Base-by-base conservation (phyloP, 2,329 filamentous ascomycete genomes). In the Cladosporium sp. region DNA sequence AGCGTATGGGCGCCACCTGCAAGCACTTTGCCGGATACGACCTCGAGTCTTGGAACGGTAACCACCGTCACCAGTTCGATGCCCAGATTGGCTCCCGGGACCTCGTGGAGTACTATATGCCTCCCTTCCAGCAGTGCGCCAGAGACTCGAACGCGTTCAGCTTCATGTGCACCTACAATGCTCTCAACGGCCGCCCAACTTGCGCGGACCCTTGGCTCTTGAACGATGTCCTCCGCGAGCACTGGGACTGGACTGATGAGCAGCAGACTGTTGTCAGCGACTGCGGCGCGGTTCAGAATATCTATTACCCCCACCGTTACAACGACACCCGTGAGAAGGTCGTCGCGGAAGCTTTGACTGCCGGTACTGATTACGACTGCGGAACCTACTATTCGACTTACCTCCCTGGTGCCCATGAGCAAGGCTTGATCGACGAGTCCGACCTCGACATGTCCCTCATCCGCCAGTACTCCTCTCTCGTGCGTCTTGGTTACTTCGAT, bases 61-160 rank as follows among this genome's bases (percentile, higher is more conserved):
- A 65, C 48, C 60, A 59, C 22, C 56, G 66, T 11, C 73, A 77
- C 63, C 73, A 75, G 13, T 84, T 81, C 55, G 73, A 85, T 61
- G 76, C 82, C 5, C 69, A 75, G 10, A 77, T 84, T 54, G 72
- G 74, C 9, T 69, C 74, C 45, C 84, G 86, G 58, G 84, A 88
- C 55, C 68, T 87, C 4, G 74, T 78, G 0, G 84, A 86, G 59
- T 87, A 86, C 67, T 87, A 85, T 61, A 73, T 85, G 38, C 82
- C 80, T 1, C 77, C 82, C 0, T 87, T 87, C 69, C 73, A 84
- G 61, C 76, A 62, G 31, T 74, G 72, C 49, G 72, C 71, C 1
- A 58, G 72, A 53, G 72, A 74, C 54, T 68, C 70, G 1, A 71
- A 73, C 37, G 72, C 74, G 16, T 72, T 71, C 4, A 75, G 64